A percentile compares a stretch with the other conserved stretches of the same genome.
Evolutionary conservation across 768 basidiomycete genomes (phyloP).

Genomic region (Leccinum olivaceopallidum): DNA sequence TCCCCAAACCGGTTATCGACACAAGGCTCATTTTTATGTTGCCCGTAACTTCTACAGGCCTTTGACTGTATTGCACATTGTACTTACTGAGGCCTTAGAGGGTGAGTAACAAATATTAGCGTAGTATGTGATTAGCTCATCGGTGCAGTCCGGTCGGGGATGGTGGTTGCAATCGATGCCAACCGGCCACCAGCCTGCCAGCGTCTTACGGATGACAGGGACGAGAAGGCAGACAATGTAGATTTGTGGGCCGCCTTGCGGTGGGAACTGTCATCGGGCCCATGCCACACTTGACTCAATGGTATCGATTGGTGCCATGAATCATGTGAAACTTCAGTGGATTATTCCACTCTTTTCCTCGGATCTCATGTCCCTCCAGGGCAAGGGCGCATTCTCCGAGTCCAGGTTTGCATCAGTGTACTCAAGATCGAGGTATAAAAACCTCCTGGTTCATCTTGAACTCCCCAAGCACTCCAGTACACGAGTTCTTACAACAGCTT

Average conservation of each 20-base stretch:
- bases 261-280: not conserved
- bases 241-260: not conserved
- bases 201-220: not conserved
- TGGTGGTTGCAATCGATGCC: not conserved
- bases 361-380: constrained; percentile 2
- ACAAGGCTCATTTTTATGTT: not conserved
- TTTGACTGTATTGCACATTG: not conserved
- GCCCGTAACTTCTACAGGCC: not conserved
- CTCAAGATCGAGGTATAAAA: constrained; percentile 14
- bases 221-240: not conserved
- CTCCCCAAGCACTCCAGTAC: constrained; percentile 10
- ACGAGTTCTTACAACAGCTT: constrained; percentile 8
- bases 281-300: not conserved
- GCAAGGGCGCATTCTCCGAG: not conserved
- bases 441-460: not conserved
- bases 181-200: not conserved
- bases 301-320: not conserved
- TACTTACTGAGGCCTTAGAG: not conserved
- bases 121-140: not conserved
- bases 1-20: not conserved
- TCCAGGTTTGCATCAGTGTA: not conserved
- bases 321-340: not conserved
- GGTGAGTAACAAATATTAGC: not conserved
- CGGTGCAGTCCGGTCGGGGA: not conserved
- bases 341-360: not conserved